Evolutionary conservation across 306 rosid genomes (phyloP), one percentile per base, ranked within the genome.

Genomic region (Cucurbita argyrosperma): DNA sequence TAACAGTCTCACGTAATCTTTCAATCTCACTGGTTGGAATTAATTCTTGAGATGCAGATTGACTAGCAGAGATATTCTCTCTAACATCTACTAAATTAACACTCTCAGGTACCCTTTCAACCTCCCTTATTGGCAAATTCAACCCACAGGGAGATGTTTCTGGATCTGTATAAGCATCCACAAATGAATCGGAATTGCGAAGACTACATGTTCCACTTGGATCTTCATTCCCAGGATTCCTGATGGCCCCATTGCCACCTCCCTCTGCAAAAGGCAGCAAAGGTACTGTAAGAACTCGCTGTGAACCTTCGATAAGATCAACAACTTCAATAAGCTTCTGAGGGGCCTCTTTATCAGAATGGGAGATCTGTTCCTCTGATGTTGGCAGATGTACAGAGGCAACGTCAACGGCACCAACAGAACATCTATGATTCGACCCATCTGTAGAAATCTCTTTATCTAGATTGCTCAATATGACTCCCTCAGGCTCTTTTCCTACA

Each of bases 1-100:
- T 64, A 42, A 4, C 52, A 40, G 37, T 11, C 30, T n/a, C 15
- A 63, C 35, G 46, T 39, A 63, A 40, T 56, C 62, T 40, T 39
- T 45, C 63, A 79, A 50, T 38, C 76, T 60, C 47, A 8, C 47
- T 43, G 47, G 9, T 61, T 47, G 23, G 65, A 77, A 64, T 73
- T 72, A 61, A 53, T 50, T 76, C 82, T 82, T 72, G 81, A 77
- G 79, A 39, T 74, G 81, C 59, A 38, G 67, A 68, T 46, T 64
- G 78, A 76, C 46, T 57, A 62, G 69, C 15, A 61, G 84, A 62
- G 21, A 55, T 43, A 66, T 77, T 71, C 74, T 74, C 71, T 70
- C 53, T 52, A 16, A 49, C 62, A 7, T 42, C 72, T 64, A 49
- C 60, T 42, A 46, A 46, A 66, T 67, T 66, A 21, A 19, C 42